A percentile compares a stretch with the other conserved stretches of the same genome.
Evolutionary conservation across 2,329 filamentous ascomycete species (phyloP).

Genomic region (Cladosporium colombiae): DNA sequence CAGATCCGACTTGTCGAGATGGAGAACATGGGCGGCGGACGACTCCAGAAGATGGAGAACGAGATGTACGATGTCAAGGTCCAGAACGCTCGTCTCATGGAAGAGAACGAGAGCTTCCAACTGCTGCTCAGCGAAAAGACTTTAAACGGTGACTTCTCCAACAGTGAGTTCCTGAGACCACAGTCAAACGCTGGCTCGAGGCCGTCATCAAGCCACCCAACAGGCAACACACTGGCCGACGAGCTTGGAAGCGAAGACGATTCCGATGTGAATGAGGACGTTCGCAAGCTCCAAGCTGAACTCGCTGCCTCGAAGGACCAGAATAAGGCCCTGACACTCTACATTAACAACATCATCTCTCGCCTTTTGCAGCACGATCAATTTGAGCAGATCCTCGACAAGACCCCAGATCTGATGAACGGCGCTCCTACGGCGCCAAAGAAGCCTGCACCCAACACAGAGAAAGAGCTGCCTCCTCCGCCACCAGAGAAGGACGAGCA

Average conservation of each 20-base stretch:
- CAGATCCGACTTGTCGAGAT: conserved; percentile 95
- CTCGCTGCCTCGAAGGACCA: conserved; percentile 81
- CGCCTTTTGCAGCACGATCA: conserved; percentile 90
- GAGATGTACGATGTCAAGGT: conserved; percentile 88
- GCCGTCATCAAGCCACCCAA: conserved; percentile 39
- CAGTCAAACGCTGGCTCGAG: conserved; percentile 54
- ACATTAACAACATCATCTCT: conserved; percentile 99
- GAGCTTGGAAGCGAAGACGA: conserved; percentile 71
- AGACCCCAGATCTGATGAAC: conserved; percentile 58
- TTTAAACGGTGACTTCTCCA: conserved; percentile 80
- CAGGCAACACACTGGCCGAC: conserved; percentile 74
- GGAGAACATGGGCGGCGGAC: conserved; percentile 87
- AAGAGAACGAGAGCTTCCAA: conserved; percentile 98
- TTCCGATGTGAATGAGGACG: conserved; percentile 63
- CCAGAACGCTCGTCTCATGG: conserved; percentile 93
- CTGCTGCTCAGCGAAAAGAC: conserved; percentile 92
- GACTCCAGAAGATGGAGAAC: conserved; percentile 85
- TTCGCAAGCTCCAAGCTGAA: conserved; percentile 71
- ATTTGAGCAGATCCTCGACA: conserved; percentile 90
- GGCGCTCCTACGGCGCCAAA: conserved; percentile 3
- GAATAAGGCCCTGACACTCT: conserved; percentile 95
- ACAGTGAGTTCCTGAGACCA: conserved; percentile 27
- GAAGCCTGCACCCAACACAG: conserved; percentile 49
- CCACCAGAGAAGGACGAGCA: conserved; percentile 51
- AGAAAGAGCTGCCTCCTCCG: conserved; percentile 77